Conservation (phyloP, 2,329 filamentous ascomycete genomes). For the Xylaria polymorpha region DNA sequence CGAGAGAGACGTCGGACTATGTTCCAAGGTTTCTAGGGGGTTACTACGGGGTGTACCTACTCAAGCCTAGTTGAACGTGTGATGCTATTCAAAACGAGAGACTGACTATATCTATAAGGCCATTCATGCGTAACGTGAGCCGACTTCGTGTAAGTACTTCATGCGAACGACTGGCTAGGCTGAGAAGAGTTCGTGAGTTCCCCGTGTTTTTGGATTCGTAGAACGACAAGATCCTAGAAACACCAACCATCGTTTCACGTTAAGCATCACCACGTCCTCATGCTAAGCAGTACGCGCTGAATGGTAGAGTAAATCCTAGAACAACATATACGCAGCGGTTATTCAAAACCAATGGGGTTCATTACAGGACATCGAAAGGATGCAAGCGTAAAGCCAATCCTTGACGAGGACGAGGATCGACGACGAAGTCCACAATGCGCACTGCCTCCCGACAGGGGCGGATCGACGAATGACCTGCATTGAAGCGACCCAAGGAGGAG, state of each 20-base stretch:
- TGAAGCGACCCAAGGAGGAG: slow-evolving; percentile 3
- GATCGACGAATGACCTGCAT: slow-evolving; percentile 31
- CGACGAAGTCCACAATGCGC: slow-evolving; percentile 32
- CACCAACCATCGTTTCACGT: slow-evolving; percentile 6
- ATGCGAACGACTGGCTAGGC: slow-evolving; percentile 19
- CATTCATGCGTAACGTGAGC: slow-evolving; percentile 15
- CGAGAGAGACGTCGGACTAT: not conserved
- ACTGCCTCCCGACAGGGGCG: slow-evolving; percentile 25
- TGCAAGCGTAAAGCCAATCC: slow-evolving; percentile 29
- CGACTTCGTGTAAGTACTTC: slow-evolving; percentile 7
- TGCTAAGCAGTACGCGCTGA: not conserved
- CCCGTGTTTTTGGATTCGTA: not conserved
- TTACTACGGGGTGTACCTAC: not conserved
- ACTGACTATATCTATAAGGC: not conserved
- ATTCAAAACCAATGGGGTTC: slow-evolving; percentile 6
- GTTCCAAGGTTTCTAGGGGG: not conserved
- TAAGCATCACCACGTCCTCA: too few relatives aligned
- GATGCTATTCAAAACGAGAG: not conserved
- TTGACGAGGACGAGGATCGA: slow-evolving; percentile 29
- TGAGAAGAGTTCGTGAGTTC: not conserved
- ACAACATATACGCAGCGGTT: not conserved
- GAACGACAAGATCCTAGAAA: not conserved
- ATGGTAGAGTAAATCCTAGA: not conserved
- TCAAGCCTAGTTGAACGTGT: not conserved
- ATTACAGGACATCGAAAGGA: slow-evolving; percentile 23